Base-by-base conservation (phyloP, 306 rosid species). In the Ormosia semicastrata region DNA sequence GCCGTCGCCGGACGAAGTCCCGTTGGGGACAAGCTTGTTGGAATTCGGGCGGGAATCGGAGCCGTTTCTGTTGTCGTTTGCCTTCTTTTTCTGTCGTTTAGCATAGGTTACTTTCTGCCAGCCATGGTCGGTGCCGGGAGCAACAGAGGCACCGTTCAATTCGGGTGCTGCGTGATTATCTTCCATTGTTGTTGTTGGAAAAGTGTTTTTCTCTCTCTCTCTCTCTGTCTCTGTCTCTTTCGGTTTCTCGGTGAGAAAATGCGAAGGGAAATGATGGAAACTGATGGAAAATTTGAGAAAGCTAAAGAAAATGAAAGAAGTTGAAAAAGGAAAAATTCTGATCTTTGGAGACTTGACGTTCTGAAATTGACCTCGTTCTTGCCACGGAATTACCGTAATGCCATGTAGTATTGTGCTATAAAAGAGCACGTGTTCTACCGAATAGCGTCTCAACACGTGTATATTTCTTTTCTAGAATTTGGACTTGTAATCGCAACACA, bases 81-180 rank as follows among this genome's bases (percentile, higher is more conserved):
- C 12, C 90, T 91, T 95, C 89, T 85, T 91, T 89, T 79, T 91
- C 85, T 88, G 95, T 17, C 92, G 91, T 87, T 90, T 95, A 0
- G 91, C 82, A 87, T 94, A 94, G 67, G 94, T 89, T 17, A 95
- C 99, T 93, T 95, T 95, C 76, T 93, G 97, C 99, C 99, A 95
- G 33, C 99, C 98, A 44, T 90, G 93, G 90, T 95, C 98, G 75
- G 53, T 24, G 80, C 33, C 41, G 34, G 73, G 86, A 52, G 69
- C 32, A 10, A 52, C 59, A 41, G 82, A 44, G 40, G 62, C 71
- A 24, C 85, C 72, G 78, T 79, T 79, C 0, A 78, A 67, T 66
- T 79, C 84, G 34, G 14, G 7, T 1, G 81, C 37, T 10, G 82
- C 67, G 64, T 74, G 71, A 36, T 80, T 74, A 30, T 85, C 98